Conservation (phyloP, 768 basidiomycete genomes). For the Russula foetens region DNA sequence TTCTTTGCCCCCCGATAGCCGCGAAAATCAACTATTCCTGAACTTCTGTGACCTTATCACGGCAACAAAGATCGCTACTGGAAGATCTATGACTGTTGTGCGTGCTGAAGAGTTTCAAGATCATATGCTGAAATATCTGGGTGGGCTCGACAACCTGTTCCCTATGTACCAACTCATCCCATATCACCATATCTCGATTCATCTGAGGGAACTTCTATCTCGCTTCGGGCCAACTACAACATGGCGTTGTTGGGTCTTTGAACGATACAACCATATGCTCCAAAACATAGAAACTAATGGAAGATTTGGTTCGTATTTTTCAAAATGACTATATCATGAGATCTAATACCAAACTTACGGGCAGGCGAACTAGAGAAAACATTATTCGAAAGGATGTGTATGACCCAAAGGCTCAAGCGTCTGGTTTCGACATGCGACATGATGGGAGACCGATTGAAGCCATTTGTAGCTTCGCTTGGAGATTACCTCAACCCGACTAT, state of each 20-base stretch:
- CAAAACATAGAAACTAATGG: constrained; percentile 22
- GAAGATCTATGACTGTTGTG: neutral
- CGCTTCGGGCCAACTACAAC: constrained; percentile 31
- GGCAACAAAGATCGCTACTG: neutral
- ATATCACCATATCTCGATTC: constrained; percentile 34
- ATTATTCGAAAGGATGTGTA: neutral
- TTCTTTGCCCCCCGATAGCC: neutral
- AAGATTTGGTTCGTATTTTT: neutral
- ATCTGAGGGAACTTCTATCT: constrained; percentile 27
- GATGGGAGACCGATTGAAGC: neutral
- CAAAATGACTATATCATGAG: neutral
- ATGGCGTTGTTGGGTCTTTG: constrained; percentile 33
- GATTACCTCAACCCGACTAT: neutral
- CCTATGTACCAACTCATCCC: constrained; percentile 7
- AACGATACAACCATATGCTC: constrained; percentile 29
- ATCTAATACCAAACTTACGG: neutral
- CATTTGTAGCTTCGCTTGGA: neutral
- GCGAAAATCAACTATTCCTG: neutral
- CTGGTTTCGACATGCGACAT: neutral
- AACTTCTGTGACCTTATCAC: neutral
- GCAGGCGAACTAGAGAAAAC: constrained; percentile 20
- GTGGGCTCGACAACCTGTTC: constrained; percentile 26
- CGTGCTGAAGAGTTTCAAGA: neutral
- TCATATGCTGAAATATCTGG: constrained; percentile 28
- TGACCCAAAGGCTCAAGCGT: neutral